phyloP scores from a whole-genome alignment of 148 eudicot species.

The Cornus controversa region DNA sequence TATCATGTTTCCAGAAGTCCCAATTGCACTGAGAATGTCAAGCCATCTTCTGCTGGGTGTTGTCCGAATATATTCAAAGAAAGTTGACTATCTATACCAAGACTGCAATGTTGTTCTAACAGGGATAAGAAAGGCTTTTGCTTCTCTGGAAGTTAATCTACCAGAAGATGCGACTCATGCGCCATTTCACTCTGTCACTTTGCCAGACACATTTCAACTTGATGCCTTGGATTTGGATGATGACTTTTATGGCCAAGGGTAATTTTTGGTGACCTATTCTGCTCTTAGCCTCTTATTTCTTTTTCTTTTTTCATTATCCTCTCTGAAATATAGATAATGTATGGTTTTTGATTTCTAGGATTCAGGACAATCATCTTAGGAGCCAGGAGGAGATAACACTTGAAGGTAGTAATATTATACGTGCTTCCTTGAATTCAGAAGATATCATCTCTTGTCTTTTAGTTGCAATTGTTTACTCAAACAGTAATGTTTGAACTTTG shows the following conservation, averaged over 20 bases:
- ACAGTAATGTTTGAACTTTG: neutral
- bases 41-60: conserved; percentile 90
- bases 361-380: conserved; percentile 52
- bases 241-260: conserved; percentile 36
- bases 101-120: conserved; percentile 62
- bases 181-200: conserved; percentile 66
- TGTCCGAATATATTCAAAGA: conserved; percentile 82
- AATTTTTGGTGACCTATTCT: conserved; percentile 6
- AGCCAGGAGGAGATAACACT: conserved; percentile 73
- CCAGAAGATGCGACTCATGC: conserved; percentile 84
- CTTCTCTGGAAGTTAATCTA: conserved; percentile 54
- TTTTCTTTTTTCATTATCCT: neutral
- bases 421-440: neutral
- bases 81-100: conserved; percentile 81
- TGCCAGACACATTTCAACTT: conserved; percentile 74
- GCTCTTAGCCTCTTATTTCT: neutral
- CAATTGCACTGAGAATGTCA: conserved; percentile 89
- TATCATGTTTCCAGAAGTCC: conserved; percentile 80
- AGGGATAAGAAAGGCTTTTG: conserved; percentile 53
- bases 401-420: conserved; percentile 26
- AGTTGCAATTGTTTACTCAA: neutral
- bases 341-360: conserved; percentile 32
- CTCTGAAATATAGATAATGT: neutral
- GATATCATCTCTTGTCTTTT: neutral
- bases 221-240: conserved; percentile 62